Percentiles rank a stretch among this genome's conserved stretches.
These are phyloP conservation scores for Cyclotella sp. DNA, from an alignment of 108 stramenopile species.

Conservation along the genomic window DNA sequence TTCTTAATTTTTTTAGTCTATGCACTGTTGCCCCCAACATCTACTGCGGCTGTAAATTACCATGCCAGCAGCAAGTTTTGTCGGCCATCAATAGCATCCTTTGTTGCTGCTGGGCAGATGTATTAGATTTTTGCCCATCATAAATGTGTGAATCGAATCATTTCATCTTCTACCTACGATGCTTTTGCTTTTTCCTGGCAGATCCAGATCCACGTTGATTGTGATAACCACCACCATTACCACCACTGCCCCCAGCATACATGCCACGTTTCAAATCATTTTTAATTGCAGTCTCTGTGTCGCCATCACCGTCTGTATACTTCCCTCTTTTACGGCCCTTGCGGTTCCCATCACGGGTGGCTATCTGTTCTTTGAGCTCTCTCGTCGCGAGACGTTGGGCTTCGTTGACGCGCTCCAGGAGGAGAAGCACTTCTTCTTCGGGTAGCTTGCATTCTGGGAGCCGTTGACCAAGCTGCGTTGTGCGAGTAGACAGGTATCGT, in stretches of 20 bases:
- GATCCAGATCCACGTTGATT: slow-evolving; percentile 44
- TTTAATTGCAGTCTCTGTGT: slow-evolving; percentile 57
- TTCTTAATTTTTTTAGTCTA: not conserved
- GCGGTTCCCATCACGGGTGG: slow-evolving; percentile 53
- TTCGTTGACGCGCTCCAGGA: slow-evolving; percentile 96
- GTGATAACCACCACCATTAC: slow-evolving; percentile 55
- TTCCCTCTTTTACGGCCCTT: slow-evolving; percentile 52
- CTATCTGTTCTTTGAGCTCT: slow-evolving; percentile 88
- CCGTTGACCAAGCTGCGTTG: slow-evolving; percentile 73
- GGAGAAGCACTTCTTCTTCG: slow-evolving; percentile 92
- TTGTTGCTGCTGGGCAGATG: too few species aligned
- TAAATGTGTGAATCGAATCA: not conserved
- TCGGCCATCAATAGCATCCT: too few species aligned
- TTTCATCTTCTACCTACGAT: slow-evolving; percentile 24
- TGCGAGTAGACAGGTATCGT: too few species aligned
- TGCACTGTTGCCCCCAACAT: not conserved
- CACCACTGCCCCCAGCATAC: slow-evolving; percentile 71
- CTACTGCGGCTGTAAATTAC: not conserved
- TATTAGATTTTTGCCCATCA: too few species aligned
- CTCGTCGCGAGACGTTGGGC: slow-evolving; percentile 93
- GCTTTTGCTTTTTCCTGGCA: slow-evolving; percentile 41
- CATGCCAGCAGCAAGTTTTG: too few species aligned
- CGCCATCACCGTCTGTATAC: slow-evolving; percentile 60
- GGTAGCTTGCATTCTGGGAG: slow-evolving; percentile 84
- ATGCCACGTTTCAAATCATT: slow-evolving; percentile 70